Conservation (phyloP, 495 filamentous ascomycete species). For the Penicillium egyptiacum region DNA sequence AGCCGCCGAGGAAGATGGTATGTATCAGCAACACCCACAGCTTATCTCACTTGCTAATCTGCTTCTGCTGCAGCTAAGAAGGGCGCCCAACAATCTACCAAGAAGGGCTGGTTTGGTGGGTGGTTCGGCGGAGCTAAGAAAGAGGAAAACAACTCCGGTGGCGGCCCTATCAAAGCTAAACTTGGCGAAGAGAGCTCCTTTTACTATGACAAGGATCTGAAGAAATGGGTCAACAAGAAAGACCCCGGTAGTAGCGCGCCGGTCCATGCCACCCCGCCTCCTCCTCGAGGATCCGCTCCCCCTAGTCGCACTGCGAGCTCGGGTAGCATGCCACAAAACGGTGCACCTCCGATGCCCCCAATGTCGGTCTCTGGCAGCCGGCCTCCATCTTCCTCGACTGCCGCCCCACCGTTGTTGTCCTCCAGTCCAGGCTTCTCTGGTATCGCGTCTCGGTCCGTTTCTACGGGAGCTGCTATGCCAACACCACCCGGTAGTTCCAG, state of each 20-base stretch:
- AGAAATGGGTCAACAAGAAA: slow-evolving; percentile 99
- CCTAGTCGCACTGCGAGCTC: slow-evolving; percentile 41
- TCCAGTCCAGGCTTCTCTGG: slow-evolving; percentile 43
- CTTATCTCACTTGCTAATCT: slow-evolving; percentile 25
- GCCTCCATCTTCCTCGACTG: slow-evolving; percentile 43
- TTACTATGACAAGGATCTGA: slow-evolving; percentile 88
- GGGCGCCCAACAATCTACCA: slow-evolving; percentile 39
- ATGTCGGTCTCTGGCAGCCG: slow-evolving; percentile 30
- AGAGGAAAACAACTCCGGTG: slow-evolving; percentile 57
- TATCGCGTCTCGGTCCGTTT: slow-evolving; percentile 40
- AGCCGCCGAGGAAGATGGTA: slow-evolving; percentile 84
- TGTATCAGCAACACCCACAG: slow-evolving; percentile 12
- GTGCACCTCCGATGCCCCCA: slow-evolving; percentile 34
- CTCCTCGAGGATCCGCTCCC: slow-evolving; percentile 49
- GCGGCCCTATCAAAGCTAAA: slow-evolving; percentile 83
- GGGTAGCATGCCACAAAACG: slow-evolving; percentile 34
- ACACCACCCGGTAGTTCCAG: slow-evolving; percentile 32
- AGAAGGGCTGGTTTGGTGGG: slow-evolving; percentile 82
- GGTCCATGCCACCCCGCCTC: slow-evolving; percentile 54
- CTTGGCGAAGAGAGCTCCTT: slow-evolving; percentile 92
- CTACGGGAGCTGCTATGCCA: slow-evolving; percentile 36
- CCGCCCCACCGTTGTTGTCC: slow-evolving; percentile 35
- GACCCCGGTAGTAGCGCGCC: slow-evolving; percentile 48
- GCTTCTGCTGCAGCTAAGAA: slow-evolving; percentile 39
- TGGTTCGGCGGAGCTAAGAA: slow-evolving; percentile 80